Conservation (phyloP, 2,329 filamentous ascomycete genomes). For the Epicoccum sorghinum region DNA sequence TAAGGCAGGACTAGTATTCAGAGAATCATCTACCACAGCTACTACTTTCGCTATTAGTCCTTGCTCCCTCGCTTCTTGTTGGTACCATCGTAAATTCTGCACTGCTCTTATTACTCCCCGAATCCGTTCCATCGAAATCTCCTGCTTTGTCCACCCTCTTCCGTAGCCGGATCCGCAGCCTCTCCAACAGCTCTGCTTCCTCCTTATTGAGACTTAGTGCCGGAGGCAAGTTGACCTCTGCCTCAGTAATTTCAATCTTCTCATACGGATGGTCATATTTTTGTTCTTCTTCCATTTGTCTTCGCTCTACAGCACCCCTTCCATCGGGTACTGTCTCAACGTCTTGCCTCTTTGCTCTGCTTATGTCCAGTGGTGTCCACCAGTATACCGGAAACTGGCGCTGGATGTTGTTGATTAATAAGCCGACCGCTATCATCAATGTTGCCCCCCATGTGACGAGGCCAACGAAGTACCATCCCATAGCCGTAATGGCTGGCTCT, state of each 20-base stretch:
- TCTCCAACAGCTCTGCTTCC: slow-evolving; percentile 45
- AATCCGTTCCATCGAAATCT: slow-evolving; percentile 11
- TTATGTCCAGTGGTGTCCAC: slow-evolving; percentile 54
- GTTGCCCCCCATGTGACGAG: slow-evolving; percentile 51
- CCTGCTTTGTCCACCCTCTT: slow-evolving; percentile 19
- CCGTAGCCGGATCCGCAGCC: slow-evolving; percentile 41
- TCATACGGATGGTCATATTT: slow-evolving; percentile 22
- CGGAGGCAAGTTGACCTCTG: slow-evolving; percentile 43
- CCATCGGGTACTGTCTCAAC: slow-evolving; percentile 33
- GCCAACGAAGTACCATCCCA: slow-evolving; percentile 56
- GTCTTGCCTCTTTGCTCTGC: slow-evolving; percentile 27
- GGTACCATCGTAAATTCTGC: slow-evolving; percentile 28
- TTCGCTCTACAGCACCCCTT: slow-evolving; percentile 28
- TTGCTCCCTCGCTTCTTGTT: slow-evolving; percentile 20
- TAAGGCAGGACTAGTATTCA: background rate
- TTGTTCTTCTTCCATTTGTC: slow-evolving; percentile 21
- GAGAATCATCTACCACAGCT: background rate
- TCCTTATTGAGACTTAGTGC: slow-evolving; percentile 44
- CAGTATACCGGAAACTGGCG: slow-evolving; percentile 56
- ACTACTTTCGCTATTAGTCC: slow-evolving; percentile 15
- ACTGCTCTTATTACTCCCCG: slow-evolving; percentile 27
- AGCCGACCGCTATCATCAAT: slow-evolving; percentile 52
- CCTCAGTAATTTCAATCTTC: slow-evolving; percentile 40
- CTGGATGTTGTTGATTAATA: slow-evolving; percentile 55
- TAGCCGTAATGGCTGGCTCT: slow-evolving; percentile 45